Evolutionary conservation across 257 asterid species (phyloP).

Genomic region (Solanum habrochaites): DNA sequence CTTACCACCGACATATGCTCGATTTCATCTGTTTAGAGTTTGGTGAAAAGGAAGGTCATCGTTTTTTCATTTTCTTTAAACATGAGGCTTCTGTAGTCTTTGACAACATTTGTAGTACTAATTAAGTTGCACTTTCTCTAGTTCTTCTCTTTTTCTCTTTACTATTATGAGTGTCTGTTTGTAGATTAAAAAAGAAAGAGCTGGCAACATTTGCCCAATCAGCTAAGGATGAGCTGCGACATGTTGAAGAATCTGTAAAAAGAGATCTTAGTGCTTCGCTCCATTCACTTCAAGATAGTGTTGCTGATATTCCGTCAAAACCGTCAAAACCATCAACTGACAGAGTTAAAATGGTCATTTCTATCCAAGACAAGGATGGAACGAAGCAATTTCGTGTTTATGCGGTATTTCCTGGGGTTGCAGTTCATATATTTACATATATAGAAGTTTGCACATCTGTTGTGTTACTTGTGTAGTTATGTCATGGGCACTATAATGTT

Average conservation of each 20-base stretch:
- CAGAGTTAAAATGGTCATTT: constrained; percentile 13
- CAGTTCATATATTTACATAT: background rate
- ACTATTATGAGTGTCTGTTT: constrained; percentile 4
- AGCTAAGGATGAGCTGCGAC: constrained; percentile 23
- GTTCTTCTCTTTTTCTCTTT: background rate
- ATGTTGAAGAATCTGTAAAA: constrained; percentile 19
- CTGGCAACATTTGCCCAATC: constrained; percentile 57
- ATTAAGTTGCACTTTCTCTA: background rate
- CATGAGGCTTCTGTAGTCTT: background rate
- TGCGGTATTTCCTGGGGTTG: constrained; percentile 2
- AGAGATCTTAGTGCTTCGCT: constrained; percentile 6
- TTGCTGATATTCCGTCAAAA: background rate
- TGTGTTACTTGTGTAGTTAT: background rate
- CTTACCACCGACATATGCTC: background rate
- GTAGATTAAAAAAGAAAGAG: constrained; percentile 72
- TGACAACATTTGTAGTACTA: background rate
- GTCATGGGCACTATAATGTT: background rate
- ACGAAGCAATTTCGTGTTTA: constrained; percentile 9
- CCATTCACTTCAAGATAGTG: constrained; percentile 6
- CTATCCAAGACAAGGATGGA: constrained; percentile 10
- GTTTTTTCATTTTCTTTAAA: background rate
- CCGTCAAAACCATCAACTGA: background rate
- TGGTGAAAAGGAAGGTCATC: background rate
- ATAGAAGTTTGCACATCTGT: background rate
- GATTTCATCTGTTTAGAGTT: background rate